Evolutionary conservation across 441 rosid genomes (phyloP).

Genomic region (Syzygium syzygioides): DNA sequence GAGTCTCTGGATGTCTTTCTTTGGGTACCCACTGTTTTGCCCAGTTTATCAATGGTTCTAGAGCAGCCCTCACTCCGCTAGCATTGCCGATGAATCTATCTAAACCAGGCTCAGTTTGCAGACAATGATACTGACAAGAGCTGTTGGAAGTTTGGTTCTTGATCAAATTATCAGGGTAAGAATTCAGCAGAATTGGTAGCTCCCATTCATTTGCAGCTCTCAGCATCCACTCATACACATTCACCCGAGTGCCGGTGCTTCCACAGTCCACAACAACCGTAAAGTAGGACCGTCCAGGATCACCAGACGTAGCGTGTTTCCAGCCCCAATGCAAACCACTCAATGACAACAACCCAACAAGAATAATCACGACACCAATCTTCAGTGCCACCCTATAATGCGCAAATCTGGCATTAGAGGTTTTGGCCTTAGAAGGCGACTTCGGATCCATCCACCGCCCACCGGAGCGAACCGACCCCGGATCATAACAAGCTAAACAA

Average conservation of each 20-base stretch:
- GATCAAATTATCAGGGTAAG: conserved; percentile 30
- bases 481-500: background rate
- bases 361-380: background rate
- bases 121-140: conserved; percentile 49
- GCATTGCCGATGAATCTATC: conserved; percentile 45
- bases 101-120: conserved; percentile 61
- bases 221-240: conserved; percentile 39
- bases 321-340: conserved; percentile 15
- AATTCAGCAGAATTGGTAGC: conserved; percentile 34
- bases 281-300: conserved; percentile 14
- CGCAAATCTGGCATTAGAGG: conserved; percentile 10
- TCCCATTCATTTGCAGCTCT: conserved; percentile 8
- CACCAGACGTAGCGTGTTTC: conserved; percentile 1
- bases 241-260: conserved; percentile 56
- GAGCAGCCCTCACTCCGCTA: conserved; percentile 34
- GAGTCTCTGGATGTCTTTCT: conserved; percentile 37
- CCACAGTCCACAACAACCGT: conserved; percentile 62
- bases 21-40: conserved; percentile 38
- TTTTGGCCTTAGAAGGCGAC: conserved; percentile 45
- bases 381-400: conserved; percentile 15
- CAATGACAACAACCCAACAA: conserved; percentile 18
- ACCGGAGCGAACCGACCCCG: background rate
- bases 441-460: conserved; percentile 34
- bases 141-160: conserved; percentile 2
- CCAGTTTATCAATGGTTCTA: conserved; percentile 40